phyloP scores from a whole-genome alignment of 1,139 yeast species.

The Torulaspora pretoriensis region DNA sequence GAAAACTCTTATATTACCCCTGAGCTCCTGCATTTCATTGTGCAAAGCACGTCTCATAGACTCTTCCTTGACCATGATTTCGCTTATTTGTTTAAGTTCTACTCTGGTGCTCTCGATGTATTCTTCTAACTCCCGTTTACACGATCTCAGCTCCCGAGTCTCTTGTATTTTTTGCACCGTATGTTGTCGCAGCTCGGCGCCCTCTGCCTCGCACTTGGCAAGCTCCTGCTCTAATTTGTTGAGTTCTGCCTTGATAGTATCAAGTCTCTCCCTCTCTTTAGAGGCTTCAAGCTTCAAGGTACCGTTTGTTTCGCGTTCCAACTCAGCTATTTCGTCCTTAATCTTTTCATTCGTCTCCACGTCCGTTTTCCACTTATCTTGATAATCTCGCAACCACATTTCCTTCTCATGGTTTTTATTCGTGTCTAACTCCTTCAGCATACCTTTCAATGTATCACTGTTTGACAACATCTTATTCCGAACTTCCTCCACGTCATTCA shows the following conservation, averaged over 20 bases:
- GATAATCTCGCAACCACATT: slow-evolving; percentile 29
- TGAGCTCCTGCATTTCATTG: slow-evolving; percentile 73
- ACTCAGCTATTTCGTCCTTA: slow-evolving; percentile 20
- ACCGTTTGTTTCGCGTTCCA: slow-evolving; percentile 20
- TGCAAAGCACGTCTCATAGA: slow-evolving; percentile 61
- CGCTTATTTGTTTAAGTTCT: slow-evolving; percentile 33
- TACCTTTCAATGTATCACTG: slow-evolving; percentile 22
- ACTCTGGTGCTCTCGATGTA: slow-evolving; percentile 31
- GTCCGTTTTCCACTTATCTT: slow-evolving; percentile 24
- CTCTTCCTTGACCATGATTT: slow-evolving; percentile 46
- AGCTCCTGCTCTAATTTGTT: slow-evolving; percentile 25
- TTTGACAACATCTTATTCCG: slow-evolving; percentile 29
- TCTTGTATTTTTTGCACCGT: slow-evolving; percentile 15
- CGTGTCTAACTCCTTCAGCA: slow-evolving; percentile 23
- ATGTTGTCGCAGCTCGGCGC: slow-evolving; percentile 17
- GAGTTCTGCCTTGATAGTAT: slow-evolving; percentile 21
- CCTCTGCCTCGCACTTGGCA: slow-evolving; percentile 17
- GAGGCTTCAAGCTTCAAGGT: slow-evolving; percentile 19
- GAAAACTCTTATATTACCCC: slow-evolving; percentile 89
- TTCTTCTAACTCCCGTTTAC: slow-evolving; percentile 27
- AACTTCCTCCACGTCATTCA: slow-evolving; percentile 25
- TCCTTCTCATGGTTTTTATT: slow-evolving; percentile 26
- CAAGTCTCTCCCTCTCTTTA: slow-evolving; percentile 19
- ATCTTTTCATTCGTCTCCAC: slow-evolving; percentile 20
- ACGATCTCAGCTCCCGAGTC: slow-evolving; percentile 17